Evolutionary conservation across 345 rosid species (phyloP).

Genomic region (Angophora floribunda): DNA sequence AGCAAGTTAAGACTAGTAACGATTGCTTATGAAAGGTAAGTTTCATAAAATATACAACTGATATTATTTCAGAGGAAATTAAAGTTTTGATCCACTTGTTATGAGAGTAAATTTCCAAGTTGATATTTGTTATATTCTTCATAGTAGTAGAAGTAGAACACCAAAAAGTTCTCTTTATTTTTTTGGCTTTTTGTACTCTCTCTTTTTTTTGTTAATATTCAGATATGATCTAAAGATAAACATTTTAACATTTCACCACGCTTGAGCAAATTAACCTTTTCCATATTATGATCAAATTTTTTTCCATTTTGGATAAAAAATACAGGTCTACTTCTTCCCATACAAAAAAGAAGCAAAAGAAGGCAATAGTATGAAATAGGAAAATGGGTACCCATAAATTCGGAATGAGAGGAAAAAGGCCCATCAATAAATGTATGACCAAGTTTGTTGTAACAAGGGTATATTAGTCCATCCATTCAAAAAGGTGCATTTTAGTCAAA

Average conservation of each 20-base stretch:
- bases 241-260: not conserved
- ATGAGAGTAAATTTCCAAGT: not conserved
- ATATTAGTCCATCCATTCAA: no score
- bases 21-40: not conserved
- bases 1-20: not conserved
- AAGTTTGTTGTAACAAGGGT: no score
- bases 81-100: not conserved
- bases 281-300: not conserved
- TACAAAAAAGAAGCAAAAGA: no score
- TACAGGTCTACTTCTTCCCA: not conserved
- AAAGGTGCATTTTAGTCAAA: no score
- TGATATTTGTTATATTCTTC: no score
- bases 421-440: no score
- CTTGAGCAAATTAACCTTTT: not conserved
- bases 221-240: not conserved
- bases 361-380: not conserved
- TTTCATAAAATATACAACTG: not conserved
- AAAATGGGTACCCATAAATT: not conserved
- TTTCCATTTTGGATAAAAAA: not conserved
- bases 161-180: not conserved
- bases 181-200: no score
- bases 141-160: not conserved
- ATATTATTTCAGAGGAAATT: not conserved
- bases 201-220: not conserved
- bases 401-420: no score